Conservation (phyloP, 148 eudicot genomes). For the Silene latifolia region DNA sequence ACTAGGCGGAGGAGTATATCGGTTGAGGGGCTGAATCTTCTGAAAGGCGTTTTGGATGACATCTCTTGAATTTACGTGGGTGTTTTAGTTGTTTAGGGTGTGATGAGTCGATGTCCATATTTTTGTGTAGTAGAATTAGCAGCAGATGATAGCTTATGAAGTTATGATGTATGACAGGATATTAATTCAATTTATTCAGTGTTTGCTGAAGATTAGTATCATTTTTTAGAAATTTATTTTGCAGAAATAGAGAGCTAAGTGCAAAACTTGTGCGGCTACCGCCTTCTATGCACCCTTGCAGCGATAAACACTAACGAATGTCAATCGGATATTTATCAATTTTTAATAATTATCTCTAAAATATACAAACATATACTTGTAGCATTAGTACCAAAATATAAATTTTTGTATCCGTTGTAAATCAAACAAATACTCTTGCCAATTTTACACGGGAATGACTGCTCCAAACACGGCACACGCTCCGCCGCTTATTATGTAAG, state of each 20-base stretch:
- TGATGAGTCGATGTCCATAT: constrained; percentile 22
- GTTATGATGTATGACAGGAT: constrained; percentile 26
- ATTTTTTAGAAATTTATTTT: neutral
- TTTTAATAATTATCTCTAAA: too few species aligned
- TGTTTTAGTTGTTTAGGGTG: constrained; percentile 25
- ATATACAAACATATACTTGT: too few species aligned
- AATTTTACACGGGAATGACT: too few species aligned
- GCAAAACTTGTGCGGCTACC: neutral
- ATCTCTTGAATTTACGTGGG: constrained; percentile 28
- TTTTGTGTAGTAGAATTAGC: constrained; percentile 29
- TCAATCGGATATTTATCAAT: too few species aligned
- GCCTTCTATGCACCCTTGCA: neutral
- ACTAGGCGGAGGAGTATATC: constrained; percentile 65
- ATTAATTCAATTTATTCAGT: constrained; percentile 14
- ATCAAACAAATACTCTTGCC: too few species aligned
- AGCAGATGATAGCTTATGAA: constrained; percentile 21
- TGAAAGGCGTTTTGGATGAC: constrained; percentile 66
- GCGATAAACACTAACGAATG: too few species aligned
- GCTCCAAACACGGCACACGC: too few species aligned
- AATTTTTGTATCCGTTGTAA: too few species aligned
- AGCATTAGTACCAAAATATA: too few species aligned
- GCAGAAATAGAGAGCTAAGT: too few species aligned
- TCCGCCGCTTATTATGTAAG: too few species aligned
- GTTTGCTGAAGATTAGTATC: constrained; percentile 13
- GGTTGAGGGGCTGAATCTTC: constrained; percentile 65